Percentiles rank a stretch among this genome's conserved stretches.
These are phyloP conservation scores for Sugiyamaella smithiae DNA, from an alignment of 805 yeast species.

Conservation along the genomic window DNA sequence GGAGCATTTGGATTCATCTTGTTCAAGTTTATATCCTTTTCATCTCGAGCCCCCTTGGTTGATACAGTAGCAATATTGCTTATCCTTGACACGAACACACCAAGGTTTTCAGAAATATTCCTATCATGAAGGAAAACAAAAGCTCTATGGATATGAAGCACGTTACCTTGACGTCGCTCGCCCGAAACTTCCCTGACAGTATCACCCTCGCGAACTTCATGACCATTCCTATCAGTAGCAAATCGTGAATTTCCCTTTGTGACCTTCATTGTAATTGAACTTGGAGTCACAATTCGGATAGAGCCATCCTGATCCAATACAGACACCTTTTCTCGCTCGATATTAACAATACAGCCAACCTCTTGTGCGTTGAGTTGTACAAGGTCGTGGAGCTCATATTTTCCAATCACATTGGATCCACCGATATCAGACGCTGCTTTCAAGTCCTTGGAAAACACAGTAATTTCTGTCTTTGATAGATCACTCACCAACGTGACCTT, in stretches of 20 bases:
- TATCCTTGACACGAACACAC: slow-evolving; percentile 81
- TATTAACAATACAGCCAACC: slow-evolving; percentile 86
- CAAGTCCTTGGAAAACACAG: slow-evolving; percentile 88
- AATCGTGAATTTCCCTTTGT: slow-evolving; percentile 50
- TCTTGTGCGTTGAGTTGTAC: slow-evolving; percentile 82
- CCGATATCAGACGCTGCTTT: slow-evolving; percentile 90
- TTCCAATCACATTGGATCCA: slow-evolving; percentile 65
- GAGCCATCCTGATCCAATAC: slow-evolving; percentile 83
- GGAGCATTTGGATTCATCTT: slow-evolving; percentile 80
- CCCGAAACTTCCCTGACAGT: slow-evolving; percentile 83
- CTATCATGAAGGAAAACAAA: slow-evolving; percentile 77
- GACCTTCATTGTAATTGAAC: slow-evolving; percentile 77
- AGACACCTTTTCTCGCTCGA: slow-evolving; percentile 82
- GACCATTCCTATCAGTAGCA: slow-evolving; percentile 83
- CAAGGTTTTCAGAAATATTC: slow-evolving; percentile 77
- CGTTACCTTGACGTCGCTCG: slow-evolving; percentile 83
- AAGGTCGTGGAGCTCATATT: slow-evolving; percentile 82
- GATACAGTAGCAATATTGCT: slow-evolving; percentile 78
- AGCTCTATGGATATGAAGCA: slow-evolving; percentile 81
- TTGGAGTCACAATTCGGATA: slow-evolving; percentile 64
- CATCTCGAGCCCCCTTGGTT: slow-evolving; percentile 66
- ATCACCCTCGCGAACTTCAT: slow-evolving; percentile 85
- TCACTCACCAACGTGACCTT: slow-evolving; percentile 81
- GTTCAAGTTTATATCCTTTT: slow-evolving; percentile 50
- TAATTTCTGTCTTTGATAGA: slow-evolving; percentile 80